Base-by-base conservation (phyloP, 345 rosid species). In the Corymbia maculata region DNA sequence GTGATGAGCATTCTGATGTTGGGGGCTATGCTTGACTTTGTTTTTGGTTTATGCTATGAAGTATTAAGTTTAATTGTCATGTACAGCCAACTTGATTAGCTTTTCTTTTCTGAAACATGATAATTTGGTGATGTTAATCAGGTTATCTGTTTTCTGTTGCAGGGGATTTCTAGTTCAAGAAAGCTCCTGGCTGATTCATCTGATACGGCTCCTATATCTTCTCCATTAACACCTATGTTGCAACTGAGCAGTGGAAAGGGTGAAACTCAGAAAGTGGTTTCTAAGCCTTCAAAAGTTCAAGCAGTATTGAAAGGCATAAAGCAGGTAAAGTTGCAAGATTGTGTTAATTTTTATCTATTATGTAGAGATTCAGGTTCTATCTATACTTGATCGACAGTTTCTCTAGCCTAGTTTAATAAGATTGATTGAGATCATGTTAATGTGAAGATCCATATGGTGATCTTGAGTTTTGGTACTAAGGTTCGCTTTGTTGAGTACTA, bases 231-330 rank as follows among this genome's bases (percentile, higher is more conserved):
- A 87, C 95, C 98, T 75, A 91, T 89, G 85, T 91, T 96, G 90
- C 89, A 93, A 66, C 82, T 93, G 82, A 88, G 88, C 85, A 91
- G 92, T 89, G 97, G 98, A 86, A 93, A 94, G 88, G 88, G 91
- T 90, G 96, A 95, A 87, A 95, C 93, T 88, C 94, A 95, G 89
- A 95, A 94, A 91, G 92, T 91, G 89, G 89, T 89, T 52, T 79
- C 94, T 50, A 98, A 94, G 94, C 94, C 95, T 70, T 57, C 93
- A 45, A 93, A 90, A 87, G 99, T 98, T 90, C 98, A 97, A 89
- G 99, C 97, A 79, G 93, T 96, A 70, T 88, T 96, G 22, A 98
- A 96, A 94, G 96, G 96, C 90, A 97, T 97, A 89, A 97, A 97
- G 89, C 98, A 95, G 98, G 98, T 96, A 85, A 32, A 1, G 28